Percentiles rank a stretch among this genome's conserved stretches.
Evolutionary conservation across 345 rosid genomes (phyloP).

Genomic region (Acer yangbiense): DNA sequence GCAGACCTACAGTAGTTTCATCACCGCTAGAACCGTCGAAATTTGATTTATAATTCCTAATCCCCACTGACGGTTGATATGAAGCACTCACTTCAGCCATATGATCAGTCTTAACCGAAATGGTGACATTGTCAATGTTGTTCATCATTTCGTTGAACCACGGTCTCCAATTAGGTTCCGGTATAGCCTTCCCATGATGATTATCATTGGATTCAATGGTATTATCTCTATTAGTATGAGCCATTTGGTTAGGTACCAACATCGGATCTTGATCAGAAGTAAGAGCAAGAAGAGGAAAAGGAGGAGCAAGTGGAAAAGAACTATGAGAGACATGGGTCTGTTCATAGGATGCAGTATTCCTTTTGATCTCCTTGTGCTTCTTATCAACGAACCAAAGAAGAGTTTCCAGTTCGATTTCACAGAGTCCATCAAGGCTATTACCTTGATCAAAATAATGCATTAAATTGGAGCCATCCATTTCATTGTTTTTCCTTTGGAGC

Average conservation of each 20-base stretch:
- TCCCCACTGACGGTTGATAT: neutral
- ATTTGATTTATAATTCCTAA: neutral
- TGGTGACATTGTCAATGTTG: neutral
- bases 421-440: slow-evolving; percentile 6
- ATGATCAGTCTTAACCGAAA: neutral
- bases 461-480: slow-evolving; percentile 15
- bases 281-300: too few species aligned
- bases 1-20: too few species aligned
- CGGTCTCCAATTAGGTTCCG: neutral
- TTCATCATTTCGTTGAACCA: slow-evolving; percentile 14
- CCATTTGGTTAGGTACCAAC: neutral
- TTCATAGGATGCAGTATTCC: slow-evolving; percentile 3
- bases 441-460: slow-evolving; percentile 26
- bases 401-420: neutral
- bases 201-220: neutral
- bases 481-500: slow-evolving; percentile 21
- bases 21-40: too few species aligned
- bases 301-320: neutral
- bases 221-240: neutral
- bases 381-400: slow-evolving; percentile 33
- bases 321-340: neutral
- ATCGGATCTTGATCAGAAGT: neutral
- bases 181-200: neutral
- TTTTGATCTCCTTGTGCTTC: slow-evolving; percentile 24
- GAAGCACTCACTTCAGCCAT: too few species aligned